phyloP scores from a whole-genome alignment of 73 alveolate species.

The Blepharisma japonicum region DNA sequence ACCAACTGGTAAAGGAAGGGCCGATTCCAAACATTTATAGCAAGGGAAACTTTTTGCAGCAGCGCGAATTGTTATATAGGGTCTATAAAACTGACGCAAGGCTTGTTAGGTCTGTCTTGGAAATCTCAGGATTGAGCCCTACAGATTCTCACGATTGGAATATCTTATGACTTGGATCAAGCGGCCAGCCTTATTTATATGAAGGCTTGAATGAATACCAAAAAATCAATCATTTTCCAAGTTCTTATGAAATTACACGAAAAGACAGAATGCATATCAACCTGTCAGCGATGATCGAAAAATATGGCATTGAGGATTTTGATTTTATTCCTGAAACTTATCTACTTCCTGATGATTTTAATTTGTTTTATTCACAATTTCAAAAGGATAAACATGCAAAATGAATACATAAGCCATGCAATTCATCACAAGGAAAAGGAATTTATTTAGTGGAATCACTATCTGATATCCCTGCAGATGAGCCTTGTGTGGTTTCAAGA shows the following conservation, averaged over 20 bases:
- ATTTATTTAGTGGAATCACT: slow-evolving; percentile 65
- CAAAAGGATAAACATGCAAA: slow-evolving; percentile 49
- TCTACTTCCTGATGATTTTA: slow-evolving; percentile 76
- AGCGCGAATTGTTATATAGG: slow-evolving; percentile 38
- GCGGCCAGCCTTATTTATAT: slow-evolving; percentile 55
- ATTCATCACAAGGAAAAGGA: slow-evolving; percentile 79
- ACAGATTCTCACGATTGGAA: slow-evolving; percentile 65
- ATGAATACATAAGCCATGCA: slow-evolving; percentile 86
- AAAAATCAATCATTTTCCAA: slow-evolving; percentile 83
- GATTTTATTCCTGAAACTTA: slow-evolving; percentile 80
- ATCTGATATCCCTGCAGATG: slow-evolving; percentile 61
- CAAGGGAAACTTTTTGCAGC: neutral
- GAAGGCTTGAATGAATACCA: slow-evolving; percentile 79
- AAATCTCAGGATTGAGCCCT: slow-evolving; percentile 30
- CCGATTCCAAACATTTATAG: too few relatives aligned
- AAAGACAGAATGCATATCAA: slow-evolving; percentile 78
- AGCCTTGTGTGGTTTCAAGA: slow-evolving; percentile 68
- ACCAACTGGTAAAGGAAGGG: neutral
- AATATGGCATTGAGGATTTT: slow-evolving; percentile 52
- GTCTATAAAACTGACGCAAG: slow-evolving; percentile 63
- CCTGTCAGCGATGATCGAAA: slow-evolving; percentile 70
- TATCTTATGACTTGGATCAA: slow-evolving; percentile 51
- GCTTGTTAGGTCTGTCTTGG: slow-evolving; percentile 49
- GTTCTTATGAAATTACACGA: slow-evolving; percentile 72
- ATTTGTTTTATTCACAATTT: slow-evolving; percentile 61